phyloP scores from a whole-genome alignment of 345 rosid species.

The Murraya koenigii region DNA sequence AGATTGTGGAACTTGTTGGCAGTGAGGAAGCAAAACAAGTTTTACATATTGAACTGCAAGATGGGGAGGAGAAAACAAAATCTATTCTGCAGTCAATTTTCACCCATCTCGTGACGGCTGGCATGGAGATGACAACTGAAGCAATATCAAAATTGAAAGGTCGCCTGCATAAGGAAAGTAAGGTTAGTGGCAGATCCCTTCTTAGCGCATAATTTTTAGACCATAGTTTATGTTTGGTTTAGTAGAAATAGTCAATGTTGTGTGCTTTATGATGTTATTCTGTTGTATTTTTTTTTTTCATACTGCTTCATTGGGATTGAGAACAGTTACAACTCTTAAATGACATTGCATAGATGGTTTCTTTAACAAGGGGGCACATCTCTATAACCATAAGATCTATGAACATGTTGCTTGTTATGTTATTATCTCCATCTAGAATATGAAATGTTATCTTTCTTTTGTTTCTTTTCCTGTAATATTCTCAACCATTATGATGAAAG shows the following conservation, averaged over 20 bases:
- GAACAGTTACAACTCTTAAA: neutral
- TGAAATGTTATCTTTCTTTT: neutral
- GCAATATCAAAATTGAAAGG: slow-evolving; percentile 55
- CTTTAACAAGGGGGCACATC: neutral
- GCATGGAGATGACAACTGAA: slow-evolving; percentile 57
- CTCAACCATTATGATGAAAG: slow-evolving; percentile 5
- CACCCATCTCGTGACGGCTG: slow-evolving; percentile 81
- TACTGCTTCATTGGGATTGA: neutral
- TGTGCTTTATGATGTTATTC: neutral
- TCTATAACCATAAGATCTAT: neutral
- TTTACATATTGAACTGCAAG: slow-evolving; percentile 44
- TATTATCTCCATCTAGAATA: neutral
- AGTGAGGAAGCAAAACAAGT: slow-evolving; percentile 48
- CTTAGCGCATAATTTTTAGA: neutral
- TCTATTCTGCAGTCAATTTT: slow-evolving; percentile 62
- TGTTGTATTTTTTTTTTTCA: neutral
- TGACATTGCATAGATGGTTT: neutral
- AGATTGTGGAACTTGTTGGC: slow-evolving; percentile 79
- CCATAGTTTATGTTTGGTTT: neutral
- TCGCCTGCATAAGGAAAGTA: slow-evolving; percentile 61
- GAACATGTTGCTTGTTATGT: neutral
- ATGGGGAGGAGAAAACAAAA: slow-evolving; percentile 52
- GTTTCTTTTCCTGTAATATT: neutral
- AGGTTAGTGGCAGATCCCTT: slow-evolving; percentile 41
- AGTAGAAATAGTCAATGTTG: neutral